phyloP scores from a whole-genome alignment of 1,139 yeast species.

The Oligophagozyma castellii region DNA sequence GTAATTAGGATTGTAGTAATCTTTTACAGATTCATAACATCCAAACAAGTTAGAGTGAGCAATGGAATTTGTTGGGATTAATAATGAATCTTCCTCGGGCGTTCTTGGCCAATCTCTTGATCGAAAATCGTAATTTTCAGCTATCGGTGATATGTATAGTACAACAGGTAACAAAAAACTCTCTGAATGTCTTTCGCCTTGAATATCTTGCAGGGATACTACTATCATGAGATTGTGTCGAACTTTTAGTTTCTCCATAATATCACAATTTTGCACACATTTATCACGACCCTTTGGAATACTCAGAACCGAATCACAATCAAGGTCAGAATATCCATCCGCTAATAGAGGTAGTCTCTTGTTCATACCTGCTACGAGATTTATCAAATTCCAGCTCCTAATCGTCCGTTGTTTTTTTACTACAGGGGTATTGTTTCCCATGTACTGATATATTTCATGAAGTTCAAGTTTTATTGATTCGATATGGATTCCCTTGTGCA shows the following conservation, averaged over 20 bases:
- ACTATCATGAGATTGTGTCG: conserved; percentile 48
- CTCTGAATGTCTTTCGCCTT: conserved; percentile 52
- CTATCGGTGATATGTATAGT: conserved; percentile 56
- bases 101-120: conserved; percentile 7
- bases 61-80: conserved; percentile 1
- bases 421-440: conserved; percentile 35
- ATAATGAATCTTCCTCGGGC: conserved; percentile 5
- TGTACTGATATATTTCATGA: conserved; percentile 52
- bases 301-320: conserved; percentile 65
- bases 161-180: conserved; percentile 54
- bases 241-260: conserved; percentile 38
- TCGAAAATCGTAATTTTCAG: too few relatives aligned
- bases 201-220: conserved; percentile 40
- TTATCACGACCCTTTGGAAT: conserved; percentile 62
- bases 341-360: not conserved
- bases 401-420: conserved; percentile 49
- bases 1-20: conserved; percentile 7
- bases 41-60: not conserved
- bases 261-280: conserved; percentile 76
- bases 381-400: conserved; percentile 30
- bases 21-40: conserved; percentile 3
- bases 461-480: conserved; percentile 59
- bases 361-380: not conserved
- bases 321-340: conserved; percentile 11
- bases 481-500: conserved; percentile 63